These are phyloP conservation scores for Rubia tinctorum DNA, from an alignment of 305 asterid species.

Conservation along the genomic window DNA sequence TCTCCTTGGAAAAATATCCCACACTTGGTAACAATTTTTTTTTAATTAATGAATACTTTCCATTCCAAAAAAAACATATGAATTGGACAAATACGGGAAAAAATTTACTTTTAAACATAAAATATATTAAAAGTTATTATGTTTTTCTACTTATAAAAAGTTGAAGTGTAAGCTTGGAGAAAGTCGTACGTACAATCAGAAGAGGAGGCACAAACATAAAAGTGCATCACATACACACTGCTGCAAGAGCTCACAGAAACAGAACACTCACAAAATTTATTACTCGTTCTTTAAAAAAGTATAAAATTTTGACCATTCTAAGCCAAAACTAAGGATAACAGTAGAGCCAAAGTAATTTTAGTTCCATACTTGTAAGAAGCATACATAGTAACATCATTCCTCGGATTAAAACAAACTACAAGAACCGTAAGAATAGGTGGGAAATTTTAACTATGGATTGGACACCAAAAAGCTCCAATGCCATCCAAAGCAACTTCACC, in stretches of 20 bases:
- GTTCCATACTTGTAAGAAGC: background rate
- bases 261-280: background rate
- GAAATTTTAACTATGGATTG: background rate
- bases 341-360: background rate
- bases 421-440: background rate
- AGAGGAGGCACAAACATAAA: no score
- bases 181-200: no score
- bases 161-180: no score
- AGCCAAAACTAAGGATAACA: background rate
- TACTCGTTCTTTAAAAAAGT: background rate
- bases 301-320: background rate
- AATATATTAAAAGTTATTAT: no score
- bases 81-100: no score
- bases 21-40: no score
- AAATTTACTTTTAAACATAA: no score
- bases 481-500: conserved; percentile 1
- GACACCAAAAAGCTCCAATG: background rate
- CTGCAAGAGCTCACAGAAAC: background rate
- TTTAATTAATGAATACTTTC: no score
- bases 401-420: background rate
- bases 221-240: no score
- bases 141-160: no score
- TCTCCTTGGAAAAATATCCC: no score
- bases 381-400: background rate
- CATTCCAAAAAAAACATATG: no score